Conservation (phyloP, 2,329 filamentous ascomycete genomes). For the Leptographium lundbergii region DNA sequence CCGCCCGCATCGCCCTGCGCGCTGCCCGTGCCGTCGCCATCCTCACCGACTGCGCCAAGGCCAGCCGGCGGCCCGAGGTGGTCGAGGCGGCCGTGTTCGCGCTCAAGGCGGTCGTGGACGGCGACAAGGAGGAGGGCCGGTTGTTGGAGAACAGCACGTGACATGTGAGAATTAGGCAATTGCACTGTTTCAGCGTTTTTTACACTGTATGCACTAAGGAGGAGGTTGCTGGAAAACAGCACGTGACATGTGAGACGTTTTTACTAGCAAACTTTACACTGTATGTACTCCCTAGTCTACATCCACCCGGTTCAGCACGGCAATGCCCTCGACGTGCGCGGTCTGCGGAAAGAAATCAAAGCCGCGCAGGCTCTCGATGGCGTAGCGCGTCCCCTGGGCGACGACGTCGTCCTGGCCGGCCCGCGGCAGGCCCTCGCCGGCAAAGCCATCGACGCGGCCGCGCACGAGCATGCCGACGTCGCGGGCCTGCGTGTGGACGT, state of each 20-base stretch:
- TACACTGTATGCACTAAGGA: too few species aligned
- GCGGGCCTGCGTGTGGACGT: constrained; percentile 92
- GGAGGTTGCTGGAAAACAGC: too few species aligned
- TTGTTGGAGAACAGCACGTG: neutral
- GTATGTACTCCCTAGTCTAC: too few species aligned
- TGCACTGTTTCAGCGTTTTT: too few species aligned
- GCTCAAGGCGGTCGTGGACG: constrained; percentile 52
- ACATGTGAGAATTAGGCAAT: neutral
- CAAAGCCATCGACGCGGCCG: constrained; percentile 34
- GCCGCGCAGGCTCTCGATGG: constrained; percentile 79
- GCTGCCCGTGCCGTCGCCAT: constrained; percentile 51
- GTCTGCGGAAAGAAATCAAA: constrained; percentile 98
- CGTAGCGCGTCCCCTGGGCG: constrained; percentile 42
- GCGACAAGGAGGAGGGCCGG: constrained; percentile 4
- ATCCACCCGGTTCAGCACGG: constrained; percentile 47
- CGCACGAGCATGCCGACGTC: constrained; percentile 82
- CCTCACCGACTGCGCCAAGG: constrained; percentile 57
- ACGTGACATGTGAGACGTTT: too few species aligned
- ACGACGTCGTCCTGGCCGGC: constrained; percentile 16
- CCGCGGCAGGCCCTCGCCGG: constrained; percentile 10
- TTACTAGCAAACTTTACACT: too few species aligned
- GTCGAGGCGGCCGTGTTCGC: constrained; percentile 59
- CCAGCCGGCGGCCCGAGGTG: constrained; percentile 55
- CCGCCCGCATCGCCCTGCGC: constrained; percentile 47
- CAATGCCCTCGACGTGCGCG: constrained; percentile 56